Conservation (phyloP, 2,329 filamentous ascomycete species). For the Claviceps spartinae region DNA sequence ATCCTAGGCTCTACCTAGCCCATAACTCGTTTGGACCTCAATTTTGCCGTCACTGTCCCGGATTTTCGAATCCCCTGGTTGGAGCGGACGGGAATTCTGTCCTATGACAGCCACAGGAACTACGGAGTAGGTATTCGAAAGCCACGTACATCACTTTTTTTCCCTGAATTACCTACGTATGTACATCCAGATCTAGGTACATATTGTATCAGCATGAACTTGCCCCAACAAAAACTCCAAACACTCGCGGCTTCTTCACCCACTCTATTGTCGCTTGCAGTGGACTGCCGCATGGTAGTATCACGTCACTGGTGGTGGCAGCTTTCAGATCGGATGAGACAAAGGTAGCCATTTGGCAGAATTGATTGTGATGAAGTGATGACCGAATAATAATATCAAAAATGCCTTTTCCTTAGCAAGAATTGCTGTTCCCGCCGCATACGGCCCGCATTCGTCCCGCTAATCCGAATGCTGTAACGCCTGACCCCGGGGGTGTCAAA, state of each 20-base stretch:
- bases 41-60: background rate
- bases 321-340: background rate
- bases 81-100: background rate
- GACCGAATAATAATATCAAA: slow-evolving; percentile 3
- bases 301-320: background rate
- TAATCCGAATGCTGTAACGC: slow-evolving; percentile 9
- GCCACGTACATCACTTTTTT: background rate
- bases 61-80: background rate
- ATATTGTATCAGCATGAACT: too few relatives aligned
- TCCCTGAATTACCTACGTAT: background rate
- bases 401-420: slow-evolving; percentile 7
- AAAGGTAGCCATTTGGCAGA: background rate
- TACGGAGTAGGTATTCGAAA: background rate
- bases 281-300: background rate
- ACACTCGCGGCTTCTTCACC: background rate
- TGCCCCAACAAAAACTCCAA: background rate
- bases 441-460: background rate
- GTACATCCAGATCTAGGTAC: background rate
- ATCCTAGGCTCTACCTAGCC: background rate
- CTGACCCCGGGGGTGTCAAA: slow-evolving; percentile 5
- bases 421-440: slow-evolving; percentile 2
- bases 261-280: background rate
- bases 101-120: background rate
- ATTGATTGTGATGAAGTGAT: background rate
- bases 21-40: background rate